phyloP scores from a whole-genome alignment of 768 basidiomycete species.

The Steccherinum ochraceum region DNA sequence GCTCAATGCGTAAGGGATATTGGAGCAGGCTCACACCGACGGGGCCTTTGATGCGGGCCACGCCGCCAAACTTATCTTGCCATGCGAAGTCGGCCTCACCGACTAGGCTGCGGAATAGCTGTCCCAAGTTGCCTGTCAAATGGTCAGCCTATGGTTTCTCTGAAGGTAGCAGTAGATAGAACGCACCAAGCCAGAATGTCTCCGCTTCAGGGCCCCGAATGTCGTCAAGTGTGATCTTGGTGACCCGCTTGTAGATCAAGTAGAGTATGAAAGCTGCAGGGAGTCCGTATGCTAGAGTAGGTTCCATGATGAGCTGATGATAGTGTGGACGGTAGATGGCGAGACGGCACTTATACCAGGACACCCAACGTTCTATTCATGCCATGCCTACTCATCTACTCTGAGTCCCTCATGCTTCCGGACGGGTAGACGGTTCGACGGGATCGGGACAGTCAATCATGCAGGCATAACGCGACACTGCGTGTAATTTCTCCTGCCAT shows the following conservation, averaged over 20 bases:
- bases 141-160: background rate
- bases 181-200: conserved; percentile 7
- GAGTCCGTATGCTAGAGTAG: background rate
- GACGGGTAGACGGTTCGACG: too few relatives aligned
- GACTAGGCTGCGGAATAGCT: background rate
- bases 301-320: too few relatives aligned
- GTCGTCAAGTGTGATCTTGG: background rate
- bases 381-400: too few relatives aligned
- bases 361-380: too few relatives aligned
- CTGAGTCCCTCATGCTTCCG: too few relatives aligned
- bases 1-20: background rate
- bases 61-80: conserved; percentile 2
- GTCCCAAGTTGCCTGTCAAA: background rate
- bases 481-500: too few relatives aligned
- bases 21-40: conserved; percentile 2
- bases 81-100: conserved; percentile 5
- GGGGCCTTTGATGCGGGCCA: background rate
- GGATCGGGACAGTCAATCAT: too few relatives aligned
- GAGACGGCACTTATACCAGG: too few relatives aligned
- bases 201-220: conserved; percentile 5
- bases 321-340: too few relatives aligned
- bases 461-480: too few relatives aligned
- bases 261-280: background rate
- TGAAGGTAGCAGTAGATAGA: background rate
- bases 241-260: background rate